These are phyloP conservation scores for Cyclotella choctawhatcheeana DNA, from an alignment of 108 stramenopile genomes.

Conservation along the genomic window DNA sequence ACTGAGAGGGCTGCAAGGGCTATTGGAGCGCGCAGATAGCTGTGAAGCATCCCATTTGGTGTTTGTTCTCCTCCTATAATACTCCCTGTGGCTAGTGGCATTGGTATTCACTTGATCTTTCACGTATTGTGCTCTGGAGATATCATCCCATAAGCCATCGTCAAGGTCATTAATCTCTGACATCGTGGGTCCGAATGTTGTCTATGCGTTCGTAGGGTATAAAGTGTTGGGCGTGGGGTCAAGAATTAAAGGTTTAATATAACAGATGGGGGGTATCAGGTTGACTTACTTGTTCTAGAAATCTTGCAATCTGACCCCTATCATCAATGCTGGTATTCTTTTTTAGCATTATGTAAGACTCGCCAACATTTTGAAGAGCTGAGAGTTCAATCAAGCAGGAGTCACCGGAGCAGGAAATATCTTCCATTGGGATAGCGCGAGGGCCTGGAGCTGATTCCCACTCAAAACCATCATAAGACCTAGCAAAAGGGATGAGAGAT, in stretches of 20 bases:
- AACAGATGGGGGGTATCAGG: too few species aligned
- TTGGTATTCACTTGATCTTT: slow-evolving; percentile 34
- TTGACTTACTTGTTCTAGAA: slow-evolving; percentile 64
- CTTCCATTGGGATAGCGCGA: slow-evolving; percentile 13
- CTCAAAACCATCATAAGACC: slow-evolving; percentile 65
- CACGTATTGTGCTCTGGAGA: slow-evolving; percentile 23
- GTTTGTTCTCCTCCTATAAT: slow-evolving; percentile 46
- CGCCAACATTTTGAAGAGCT: slow-evolving; percentile 5
- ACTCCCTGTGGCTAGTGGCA: slow-evolving; percentile 53
- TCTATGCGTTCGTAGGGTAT: too few species aligned
- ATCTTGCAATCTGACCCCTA: slow-evolving; percentile 48
- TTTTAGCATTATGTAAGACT: slow-evolving; percentile 34
- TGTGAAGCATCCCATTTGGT: slow-evolving; percentile 45
- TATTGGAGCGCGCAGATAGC: slow-evolving; percentile 35
- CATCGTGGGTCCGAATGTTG: slow-evolving; percentile 58
- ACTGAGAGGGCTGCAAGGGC: slow-evolving; percentile 47
- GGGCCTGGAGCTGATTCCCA: slow-evolving; percentile 68
- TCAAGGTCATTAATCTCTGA: slow-evolving; percentile 40
- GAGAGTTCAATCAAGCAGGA: slow-evolving; percentile 5
- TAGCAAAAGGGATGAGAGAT: slow-evolving; percentile 58
- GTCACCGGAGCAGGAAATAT: slow-evolving; percentile 2
- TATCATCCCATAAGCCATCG: slow-evolving; percentile 25
- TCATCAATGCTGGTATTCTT: slow-evolving; percentile 10
- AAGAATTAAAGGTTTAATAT: too few species aligned
- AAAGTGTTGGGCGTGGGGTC: too few species aligned